Percentiles rank a stretch among this genome's conserved stretches.
Evolutionary conservation across 192 early-diverging fungal genomes (phyloP).

Genomic region (Backusella circina): DNA sequence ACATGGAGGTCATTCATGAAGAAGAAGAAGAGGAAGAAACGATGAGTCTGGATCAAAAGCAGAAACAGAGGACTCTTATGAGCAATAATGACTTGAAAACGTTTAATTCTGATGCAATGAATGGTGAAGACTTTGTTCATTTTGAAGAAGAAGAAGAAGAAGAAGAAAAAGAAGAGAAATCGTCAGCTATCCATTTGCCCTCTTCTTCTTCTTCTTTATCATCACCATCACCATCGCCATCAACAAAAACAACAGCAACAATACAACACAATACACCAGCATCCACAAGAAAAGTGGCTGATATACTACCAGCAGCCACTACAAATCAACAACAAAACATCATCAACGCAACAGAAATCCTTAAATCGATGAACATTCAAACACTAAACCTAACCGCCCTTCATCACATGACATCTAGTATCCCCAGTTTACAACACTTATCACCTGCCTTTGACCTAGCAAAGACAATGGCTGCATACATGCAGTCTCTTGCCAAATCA

Average conservation of each 20-base stretch:
- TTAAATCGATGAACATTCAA: constrained; percentile 19
- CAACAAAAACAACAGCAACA: not conserved
- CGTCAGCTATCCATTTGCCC: not conserved
- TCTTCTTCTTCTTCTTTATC: too few relatives aligned
- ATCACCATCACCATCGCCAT: constrained; percentile 14
- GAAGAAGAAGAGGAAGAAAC: not conserved
- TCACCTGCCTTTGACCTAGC: constrained; percentile 16
- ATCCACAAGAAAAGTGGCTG: not conserved
- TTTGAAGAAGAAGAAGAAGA: not conserved
- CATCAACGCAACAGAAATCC: constrained; percentile 8
- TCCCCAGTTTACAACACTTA: constrained; percentile 13
- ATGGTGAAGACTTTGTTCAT: not conserved
- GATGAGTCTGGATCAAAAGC: not conserved
- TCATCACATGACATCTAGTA: constrained; percentile 19
- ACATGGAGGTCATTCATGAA: not conserved
- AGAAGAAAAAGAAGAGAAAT: not conserved
- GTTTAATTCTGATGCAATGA: not conserved
- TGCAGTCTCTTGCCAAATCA: constrained; percentile 20
- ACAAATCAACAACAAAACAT: constrained; percentile 5
- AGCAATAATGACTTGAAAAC: not conserved
- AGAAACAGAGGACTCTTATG: not conserved
- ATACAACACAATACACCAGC: not conserved
- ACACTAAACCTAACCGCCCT: constrained; percentile 14
- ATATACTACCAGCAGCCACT: not conserved
- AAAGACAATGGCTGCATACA: constrained; percentile 16